Base-by-base conservation (phyloP, 1,284 basidiomycete genomes). In the Melampsora americana region DNA sequence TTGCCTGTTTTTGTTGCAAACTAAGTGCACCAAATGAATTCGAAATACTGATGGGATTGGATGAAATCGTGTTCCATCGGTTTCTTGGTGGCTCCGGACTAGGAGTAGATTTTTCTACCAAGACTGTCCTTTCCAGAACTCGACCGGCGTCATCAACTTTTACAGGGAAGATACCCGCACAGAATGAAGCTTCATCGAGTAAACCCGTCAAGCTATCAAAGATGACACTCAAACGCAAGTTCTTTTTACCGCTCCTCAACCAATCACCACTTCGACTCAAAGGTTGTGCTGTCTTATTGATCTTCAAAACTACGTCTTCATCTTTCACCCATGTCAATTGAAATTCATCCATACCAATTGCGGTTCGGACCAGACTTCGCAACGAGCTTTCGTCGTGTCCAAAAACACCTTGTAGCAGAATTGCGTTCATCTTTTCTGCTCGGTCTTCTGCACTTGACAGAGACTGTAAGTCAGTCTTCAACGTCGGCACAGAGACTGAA, bases 331-430 rank as follows among this genome's bases (percentile, higher is more conserved):
- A 66, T 20, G 26, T 66, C 35, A 46, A 28, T 42, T 44, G 30
- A 48, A 66, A 65, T 23, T 28, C 60, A 6, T 72, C 32, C n/a
- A 7, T 30, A 32, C 23, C 39, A 20, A 39, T 23, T 23, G 5
- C 32, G 11, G 46, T 20, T 20, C 16, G 0, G 30, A 73, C 44
- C 28, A 73, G 64, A 66, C 30, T n/a, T 32, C 44, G 18, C 32
- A 73, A 23, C n/a, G 71, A 73, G 50, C 65, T 44, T 12, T 35
- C 48, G 28, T 73, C 71, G 48, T 73, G 32, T 35, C 71, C 71
- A 53, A 73, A 66, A 9, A 73, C 71, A 26, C 50, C 62, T 66
- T 73, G 26, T 48, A 73, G 50, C 28, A 66, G 2, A 44, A 73
- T 73, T 6, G 62, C 42, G 30, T 66, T 23, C 23, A 30, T 39